Conservation (phyloP, 139 green algal genomes). For the Nannochloris sp. region DNA sequence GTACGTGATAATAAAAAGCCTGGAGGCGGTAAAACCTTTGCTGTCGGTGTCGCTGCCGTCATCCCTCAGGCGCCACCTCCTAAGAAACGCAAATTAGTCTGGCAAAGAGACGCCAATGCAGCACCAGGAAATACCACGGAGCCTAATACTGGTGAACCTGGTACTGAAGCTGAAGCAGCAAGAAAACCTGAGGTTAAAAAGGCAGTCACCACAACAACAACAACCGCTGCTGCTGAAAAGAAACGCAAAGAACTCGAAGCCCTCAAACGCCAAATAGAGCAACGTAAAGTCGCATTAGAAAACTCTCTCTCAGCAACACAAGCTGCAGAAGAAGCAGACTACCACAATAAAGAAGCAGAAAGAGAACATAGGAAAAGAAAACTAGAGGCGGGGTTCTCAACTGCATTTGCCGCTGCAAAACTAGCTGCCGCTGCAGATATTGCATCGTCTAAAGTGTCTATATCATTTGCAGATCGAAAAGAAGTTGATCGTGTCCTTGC, state of each 20-base stretch:
- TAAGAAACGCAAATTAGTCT: slow-evolving; percentile 1
- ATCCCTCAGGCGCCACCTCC: not conserved
- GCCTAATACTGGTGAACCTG: too few species aligned
- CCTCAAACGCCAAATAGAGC: not conserved
- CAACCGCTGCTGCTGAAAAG: not conserved
- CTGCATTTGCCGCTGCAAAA: slow-evolving; percentile 4
- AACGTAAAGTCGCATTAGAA: not conserved
- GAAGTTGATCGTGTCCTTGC: slow-evolving; percentile 10
- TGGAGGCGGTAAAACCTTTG: slow-evolving; percentile 2
- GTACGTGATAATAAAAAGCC: slow-evolving; percentile 3
- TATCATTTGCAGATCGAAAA: slow-evolving; percentile 1
- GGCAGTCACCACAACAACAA: not conserved
- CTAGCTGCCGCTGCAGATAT: not conserved
- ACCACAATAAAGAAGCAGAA: not conserved
- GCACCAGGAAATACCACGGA: too few species aligned
- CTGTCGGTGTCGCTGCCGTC: not conserved
- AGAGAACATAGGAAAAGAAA: not conserved
- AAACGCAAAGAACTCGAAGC: not conserved
- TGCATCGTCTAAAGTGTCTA: not conserved
- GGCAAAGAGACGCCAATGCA: not conserved
- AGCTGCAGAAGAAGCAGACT: not conserved
- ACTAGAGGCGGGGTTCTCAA: slow-evolving; percentile 2
- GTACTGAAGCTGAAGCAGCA: not conserved
- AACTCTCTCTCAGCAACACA: not conserved
- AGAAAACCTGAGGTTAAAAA: not conserved